These are phyloP conservation scores for Thoreauomyces humboldtii DNA, from an alignment of 192 early-diverging fungal species.

Conservation along the genomic window DNA sequence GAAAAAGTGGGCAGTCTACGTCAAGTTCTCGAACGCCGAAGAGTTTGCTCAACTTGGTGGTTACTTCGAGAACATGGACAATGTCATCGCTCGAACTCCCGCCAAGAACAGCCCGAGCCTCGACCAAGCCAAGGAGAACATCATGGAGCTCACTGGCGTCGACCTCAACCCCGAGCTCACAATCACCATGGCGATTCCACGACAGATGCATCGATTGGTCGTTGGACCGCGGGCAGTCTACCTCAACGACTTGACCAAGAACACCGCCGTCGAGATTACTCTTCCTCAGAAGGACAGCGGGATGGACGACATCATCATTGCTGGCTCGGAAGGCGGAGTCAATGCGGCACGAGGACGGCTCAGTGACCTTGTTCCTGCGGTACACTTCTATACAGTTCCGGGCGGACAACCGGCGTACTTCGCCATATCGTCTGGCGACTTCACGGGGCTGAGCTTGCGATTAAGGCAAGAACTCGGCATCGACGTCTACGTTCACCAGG, in stretches of 20 bases:
- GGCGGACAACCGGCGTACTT: slow-evolving; percentile 31
- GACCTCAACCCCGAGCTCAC: slow-evolving; percentile 51
- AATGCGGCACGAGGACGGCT: slow-evolving; percentile 54
- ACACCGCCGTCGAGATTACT: slow-evolving; percentile 52
- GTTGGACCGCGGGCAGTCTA: slow-evolving; percentile 44
- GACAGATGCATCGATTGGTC: slow-evolving; percentile 56
- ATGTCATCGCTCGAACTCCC: slow-evolving; percentile 80
- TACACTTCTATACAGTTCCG: slow-evolving; percentile 54
- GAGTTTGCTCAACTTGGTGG: slow-evolving; percentile 71
- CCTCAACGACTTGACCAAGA: slow-evolving; percentile 56
- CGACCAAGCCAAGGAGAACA: slow-evolving; percentile 56
- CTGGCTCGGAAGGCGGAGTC: slow-evolving; percentile 60
- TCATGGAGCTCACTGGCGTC: slow-evolving; percentile 60
- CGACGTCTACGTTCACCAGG: slow-evolving; percentile 33
- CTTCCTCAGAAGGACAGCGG: slow-evolving; percentile 70
- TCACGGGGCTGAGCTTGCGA: slow-evolving; percentile 27
- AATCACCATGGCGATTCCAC: slow-evolving; percentile 51
- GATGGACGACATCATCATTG: slow-evolving; percentile 50
- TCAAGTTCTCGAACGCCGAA: slow-evolving; percentile 82
- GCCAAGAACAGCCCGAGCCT: slow-evolving; percentile 69
- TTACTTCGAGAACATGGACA: slow-evolving; percentile 76
- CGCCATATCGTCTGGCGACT: slow-evolving; percentile 47
- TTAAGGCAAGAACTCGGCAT: slow-evolving; percentile 29
- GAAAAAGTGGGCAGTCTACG: slow-evolving; percentile 85
- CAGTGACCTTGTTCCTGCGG: slow-evolving; percentile 55